Conservation (phyloP, 345 rosid species). For the Ailanthus altissimus region DNA sequence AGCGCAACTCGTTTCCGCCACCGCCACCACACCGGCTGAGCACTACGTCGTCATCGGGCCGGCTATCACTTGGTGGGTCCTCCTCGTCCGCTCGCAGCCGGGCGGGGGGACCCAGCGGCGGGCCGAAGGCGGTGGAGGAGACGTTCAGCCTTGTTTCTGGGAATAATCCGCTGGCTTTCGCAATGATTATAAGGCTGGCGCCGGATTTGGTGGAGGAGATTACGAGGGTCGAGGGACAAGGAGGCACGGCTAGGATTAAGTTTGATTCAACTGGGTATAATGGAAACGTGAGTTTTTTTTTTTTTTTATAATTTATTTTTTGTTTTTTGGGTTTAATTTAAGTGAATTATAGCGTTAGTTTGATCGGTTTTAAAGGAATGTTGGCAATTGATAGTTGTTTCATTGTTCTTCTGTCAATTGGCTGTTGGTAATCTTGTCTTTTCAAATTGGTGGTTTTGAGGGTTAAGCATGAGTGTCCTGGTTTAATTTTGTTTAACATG, state of each 20-base stretch:
- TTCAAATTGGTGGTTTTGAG: no score
- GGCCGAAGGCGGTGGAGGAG: constrained; percentile 53
- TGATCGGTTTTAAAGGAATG: neutral
- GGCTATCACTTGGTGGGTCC: constrained; percentile 17
- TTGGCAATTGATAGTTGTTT: neutral
- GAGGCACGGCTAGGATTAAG: constrained; percentile 77
- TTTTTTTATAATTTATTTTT: no score
- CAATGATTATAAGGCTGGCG: constrained; percentile 71
- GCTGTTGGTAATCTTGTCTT: neutral
- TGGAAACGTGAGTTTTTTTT: constrained; percentile 71
- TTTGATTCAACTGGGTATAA: constrained; percentile 68
- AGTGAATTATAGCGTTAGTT: neutral
- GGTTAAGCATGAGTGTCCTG: neutral
- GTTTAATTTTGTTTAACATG: constrained; percentile 11
- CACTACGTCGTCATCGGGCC: constrained; percentile 29
- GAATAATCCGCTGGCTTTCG: constrained; percentile 59
- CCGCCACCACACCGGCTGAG: constrained; percentile 36
- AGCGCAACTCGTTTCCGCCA: constrained; percentile 51
- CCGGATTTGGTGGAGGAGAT: constrained; percentile 96
- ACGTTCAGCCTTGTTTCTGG: constrained; percentile 67
- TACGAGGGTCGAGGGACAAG: constrained; percentile 69
- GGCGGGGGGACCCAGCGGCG: neutral
- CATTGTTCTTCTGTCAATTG: neutral
- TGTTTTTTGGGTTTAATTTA: neutral
- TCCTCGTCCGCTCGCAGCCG: constrained; percentile 34